Base-by-base conservation (phyloP, 192 early-diverging fungal species). In the Diversispora eburnea region DNA sequence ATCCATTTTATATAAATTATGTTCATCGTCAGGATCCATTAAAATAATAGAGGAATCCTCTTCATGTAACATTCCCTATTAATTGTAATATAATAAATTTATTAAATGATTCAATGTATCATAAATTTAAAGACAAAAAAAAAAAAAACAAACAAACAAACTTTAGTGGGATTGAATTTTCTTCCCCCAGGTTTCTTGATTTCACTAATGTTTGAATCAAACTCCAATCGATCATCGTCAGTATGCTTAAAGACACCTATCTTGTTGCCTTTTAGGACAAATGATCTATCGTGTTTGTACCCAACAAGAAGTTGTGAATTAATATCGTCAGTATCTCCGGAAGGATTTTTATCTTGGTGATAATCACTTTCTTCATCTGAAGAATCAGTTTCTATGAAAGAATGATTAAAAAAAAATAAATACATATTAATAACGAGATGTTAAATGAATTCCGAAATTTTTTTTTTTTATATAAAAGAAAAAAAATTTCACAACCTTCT, bases 231-330 rank as follows among this genome's bases (percentile, higher is more conserved):
- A 75, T 93, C 90, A 75, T 85, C 83, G 49, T 90, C 84, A 3
- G 85, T 86, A 78, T 95, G 91, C 74, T 83, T 87, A 73, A 96
- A 94, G 9, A 98, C 94, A 6, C 96, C 95, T 75, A 98, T 94
- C 51, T 86, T 87, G 80, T 88, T 85, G 39, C 96, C 96, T 43
- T 94, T 91, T 13, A 96, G 89, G 22, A 96, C 92, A 81, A 93
- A 96, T 10, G 96, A 95, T 19, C 93, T 88, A 61, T 92, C 89
- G 76, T 91, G 83, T 79, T 93, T 93, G 81, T 89, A 89, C 0
- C 94, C 94, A 47, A 96, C 91, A 4, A 90, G 88, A 47, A 98
- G 85, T 60, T 88, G 89, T 10, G 85, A 93, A 80, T 95, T 83
- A 73, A 4, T 74, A 74, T 1, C 72, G 55, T 78, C 71, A 3